Evolutionary conservation across 2,329 filamentous ascomycete species (phyloP).

Genomic region (Epichloe amarillans): DNA sequence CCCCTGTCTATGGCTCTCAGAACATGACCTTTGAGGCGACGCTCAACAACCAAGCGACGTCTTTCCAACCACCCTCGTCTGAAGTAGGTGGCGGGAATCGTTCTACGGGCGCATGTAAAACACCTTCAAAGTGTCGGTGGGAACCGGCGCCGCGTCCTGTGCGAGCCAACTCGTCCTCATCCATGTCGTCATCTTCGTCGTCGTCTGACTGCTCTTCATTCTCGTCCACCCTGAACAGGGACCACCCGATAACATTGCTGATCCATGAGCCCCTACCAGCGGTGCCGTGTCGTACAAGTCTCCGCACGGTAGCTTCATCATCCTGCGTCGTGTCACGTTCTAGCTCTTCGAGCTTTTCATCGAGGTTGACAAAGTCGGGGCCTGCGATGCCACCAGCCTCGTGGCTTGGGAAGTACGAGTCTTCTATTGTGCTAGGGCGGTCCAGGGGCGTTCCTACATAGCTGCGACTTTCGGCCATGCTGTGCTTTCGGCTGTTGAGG

Average conservation of each 20-base stretch:
- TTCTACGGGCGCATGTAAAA: constrained; percentile 29
- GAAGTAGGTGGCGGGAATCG: constrained; percentile 33
- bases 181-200: constrained; percentile 21
- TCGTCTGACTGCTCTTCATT: constrained; percentile 38
- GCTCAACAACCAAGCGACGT: constrained; percentile 54
- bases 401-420: constrained; percentile 28
- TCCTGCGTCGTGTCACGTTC: constrained; percentile 36
- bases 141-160: constrained; percentile 20
- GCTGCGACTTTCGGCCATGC: constrained; percentile 21
- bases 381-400: constrained; percentile 30
- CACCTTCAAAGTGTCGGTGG: constrained; percentile 26
- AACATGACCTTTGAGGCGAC: constrained; percentile 50
- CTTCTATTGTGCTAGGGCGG: constrained; percentile 19
- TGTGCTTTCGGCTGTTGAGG: constrained; percentile 29
- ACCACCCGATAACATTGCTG: constrained; percentile 44
- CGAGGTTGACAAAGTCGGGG: constrained; percentile 50
- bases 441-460: constrained; percentile 33
- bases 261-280: constrained; percentile 45
- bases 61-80: constrained; percentile 49
- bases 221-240: constrained; percentile 49
- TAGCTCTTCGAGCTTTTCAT: constrained; percentile 44
- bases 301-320: constrained; percentile 45
- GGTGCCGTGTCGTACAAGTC: constrained; percentile 40
- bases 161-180: constrained; percentile 15
- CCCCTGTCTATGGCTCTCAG: constrained; percentile 16